Conservation (phyloP, 805 yeast species). For the Limtongia smithiae region DNA sequence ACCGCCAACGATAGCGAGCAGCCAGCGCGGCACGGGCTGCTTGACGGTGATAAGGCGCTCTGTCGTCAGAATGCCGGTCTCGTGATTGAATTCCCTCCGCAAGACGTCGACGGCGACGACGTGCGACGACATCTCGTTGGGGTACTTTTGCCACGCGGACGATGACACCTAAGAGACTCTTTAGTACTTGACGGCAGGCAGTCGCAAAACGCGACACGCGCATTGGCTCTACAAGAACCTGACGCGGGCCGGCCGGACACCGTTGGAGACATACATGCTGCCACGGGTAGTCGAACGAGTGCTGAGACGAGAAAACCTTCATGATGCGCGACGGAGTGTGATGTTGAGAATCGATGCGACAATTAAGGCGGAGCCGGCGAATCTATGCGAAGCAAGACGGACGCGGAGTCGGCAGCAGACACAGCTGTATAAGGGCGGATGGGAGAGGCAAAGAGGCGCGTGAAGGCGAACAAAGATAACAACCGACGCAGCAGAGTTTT, state of each 20-base stretch:
- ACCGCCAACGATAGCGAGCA: conserved; percentile 68
- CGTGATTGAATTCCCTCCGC: conserved; percentile 60
- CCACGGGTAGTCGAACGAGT: conserved; percentile 81
- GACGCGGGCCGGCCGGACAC: conserved; percentile 39
- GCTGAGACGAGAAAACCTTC: conserved; percentile 74
- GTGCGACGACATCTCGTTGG: conserved; percentile 89
- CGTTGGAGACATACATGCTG: conserved; percentile 69
- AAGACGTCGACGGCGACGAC: conserved; percentile 91
- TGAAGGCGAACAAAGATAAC: too few species aligned
- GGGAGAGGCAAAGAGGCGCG: too few species aligned
- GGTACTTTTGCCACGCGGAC: conserved; percentile 95
- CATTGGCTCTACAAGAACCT: not conserved
- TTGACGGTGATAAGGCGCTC: conserved; percentile 86
- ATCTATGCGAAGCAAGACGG: not conserved
- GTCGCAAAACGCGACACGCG: not conserved
- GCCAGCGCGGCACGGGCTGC: conserved; percentile 83
- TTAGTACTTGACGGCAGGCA: conserved; percentile 37
- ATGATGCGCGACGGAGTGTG: conserved; percentile 39
- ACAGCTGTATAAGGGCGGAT: too few species aligned
- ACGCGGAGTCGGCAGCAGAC: too few species aligned
- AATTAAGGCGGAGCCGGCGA: not conserved
- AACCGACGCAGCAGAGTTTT: too few species aligned
- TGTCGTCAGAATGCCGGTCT: conserved; percentile 57
- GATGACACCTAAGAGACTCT: conserved; percentile 59
- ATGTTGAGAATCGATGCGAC: not conserved